Conservation (phyloP, 805 yeast genomes). For the Ogataea kodamae region DNA sequence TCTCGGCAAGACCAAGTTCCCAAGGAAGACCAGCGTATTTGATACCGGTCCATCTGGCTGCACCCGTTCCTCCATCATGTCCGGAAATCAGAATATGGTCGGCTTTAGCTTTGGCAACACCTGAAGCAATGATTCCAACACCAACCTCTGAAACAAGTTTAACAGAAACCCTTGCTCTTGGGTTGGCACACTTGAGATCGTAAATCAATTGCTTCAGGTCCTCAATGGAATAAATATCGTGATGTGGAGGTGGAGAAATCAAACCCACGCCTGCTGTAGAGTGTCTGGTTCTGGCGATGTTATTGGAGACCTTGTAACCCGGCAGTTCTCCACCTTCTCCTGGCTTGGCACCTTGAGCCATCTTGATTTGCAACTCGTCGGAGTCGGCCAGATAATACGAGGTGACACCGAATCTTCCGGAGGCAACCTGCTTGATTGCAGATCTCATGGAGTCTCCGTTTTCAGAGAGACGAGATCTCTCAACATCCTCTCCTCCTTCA, state of each 20-base stretch:
- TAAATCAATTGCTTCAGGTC: slow-evolving; percentile 95
- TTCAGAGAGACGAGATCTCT: slow-evolving; percentile 71
- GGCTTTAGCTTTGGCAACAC: slow-evolving; percentile 98
- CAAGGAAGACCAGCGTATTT: slow-evolving; percentile 97
- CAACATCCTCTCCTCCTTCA: slow-evolving; percentile 99
- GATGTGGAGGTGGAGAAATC: slow-evolving; percentile 98
- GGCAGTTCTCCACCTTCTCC: slow-evolving; percentile 99
- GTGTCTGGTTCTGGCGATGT: slow-evolving; percentile 92
- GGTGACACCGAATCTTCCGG: slow-evolving; percentile 97
- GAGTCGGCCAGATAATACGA: slow-evolving; percentile 93
- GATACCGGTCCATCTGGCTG: slow-evolving; percentile 95
- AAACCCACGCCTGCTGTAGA: slow-evolving; percentile 96
- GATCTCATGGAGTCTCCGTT: slow-evolving; percentile 98
- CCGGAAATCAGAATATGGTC: slow-evolving; percentile 95
- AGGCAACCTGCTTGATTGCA: slow-evolving; percentile 97
- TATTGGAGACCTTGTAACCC: slow-evolving; percentile 83
- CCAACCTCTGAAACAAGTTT: slow-evolving; percentile 97
- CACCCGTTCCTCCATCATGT: slow-evolving; percentile 99
- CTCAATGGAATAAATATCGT: slow-evolving; percentile 96
- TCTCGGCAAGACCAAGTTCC: slow-evolving; percentile 97
- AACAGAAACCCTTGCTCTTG: slow-evolving; percentile 94
- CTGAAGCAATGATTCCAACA: slow-evolving; percentile 98
- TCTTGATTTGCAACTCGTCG: slow-evolving; percentile 94
- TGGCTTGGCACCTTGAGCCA: slow-evolving; percentile 99
- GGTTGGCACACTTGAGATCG: slow-evolving; percentile 95